Base-by-base conservation (phyloP, 1,284 basidiomycete genomes). In the Fomitopsis schrenkii region DNA sequence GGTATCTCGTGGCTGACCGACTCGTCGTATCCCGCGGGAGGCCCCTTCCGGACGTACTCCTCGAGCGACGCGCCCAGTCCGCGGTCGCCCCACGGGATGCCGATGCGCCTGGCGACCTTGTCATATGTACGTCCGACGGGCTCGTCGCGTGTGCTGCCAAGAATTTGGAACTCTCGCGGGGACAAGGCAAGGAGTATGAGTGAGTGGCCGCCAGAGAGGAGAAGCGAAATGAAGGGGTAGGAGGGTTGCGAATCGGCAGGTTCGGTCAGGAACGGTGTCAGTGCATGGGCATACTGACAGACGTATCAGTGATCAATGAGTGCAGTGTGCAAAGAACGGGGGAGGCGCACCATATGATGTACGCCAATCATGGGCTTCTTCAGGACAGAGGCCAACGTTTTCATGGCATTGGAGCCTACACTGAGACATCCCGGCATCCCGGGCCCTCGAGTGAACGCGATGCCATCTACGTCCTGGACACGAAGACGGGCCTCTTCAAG, bases 171-270 rank as follows among this genome's bases (percentile, higher is more conserved):
- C 0, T 79, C 74, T 3, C 77, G 79, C 22, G 75, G 72, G 0
- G 86, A 86, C 0, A 73, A 79, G 1, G 89, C 91, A 10, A 96
- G 85, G 0, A 97, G 81, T 26, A 97, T 81, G 52, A 97, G 80
- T 0, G 95, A 95, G 71, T 98, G 95, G 1, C 95, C 95, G 22
- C 96, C 96, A 0, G 93, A 95, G 55, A 96, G 81, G 28, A 98
- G 82, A 12, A 97, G 80, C 0, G 91, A 90, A 41, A 97, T 81
- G 77, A 96, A 97, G 0, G 96, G 96, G 71, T 90, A 97, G 14
- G 70, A 67, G 0, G 93, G 93, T 5, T 79, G 76, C 19, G 79
- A 69, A 0, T 78, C 71, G 0, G 70, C 61, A 22, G 80, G 76
- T 1, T 81, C 76, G 0, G 95, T 95, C 10, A 97, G 82, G 30